Base-by-base conservation (phyloP, 768 basidiomycete genomes). In the Tulasnella sp. region DNA sequence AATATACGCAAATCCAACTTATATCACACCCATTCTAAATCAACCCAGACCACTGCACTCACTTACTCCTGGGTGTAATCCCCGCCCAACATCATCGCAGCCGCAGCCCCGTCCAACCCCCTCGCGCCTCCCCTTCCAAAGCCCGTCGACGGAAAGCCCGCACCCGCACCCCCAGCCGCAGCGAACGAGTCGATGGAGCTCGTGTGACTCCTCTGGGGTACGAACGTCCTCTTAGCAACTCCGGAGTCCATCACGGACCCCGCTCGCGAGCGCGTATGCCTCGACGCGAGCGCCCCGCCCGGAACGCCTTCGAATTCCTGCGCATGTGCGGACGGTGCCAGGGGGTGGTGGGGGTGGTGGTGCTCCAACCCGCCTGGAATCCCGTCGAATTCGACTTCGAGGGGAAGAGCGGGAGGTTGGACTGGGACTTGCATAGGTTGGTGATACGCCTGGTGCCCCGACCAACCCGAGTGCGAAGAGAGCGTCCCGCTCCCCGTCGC, bases 271-370 rank as follows among this genome's bases (percentile, higher is more conserved):
- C 47, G 47, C 8, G 63, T 64, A 32, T 63, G 63, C 7, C 2
- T n/a, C 7, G 34, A 12, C 7, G 22, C 32, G 14, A 64, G 63
- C n/a, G 35, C 67, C 16, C n/a, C n/a, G n/a, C 67, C 67, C 14
- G 67, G 67, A 41, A 68, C 36, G 2, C 67, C 67, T n/a, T 68
- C 67, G 40, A 68, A 68, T 42, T 47, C 36, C 36, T 68, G 34
- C n/a, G n/a, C n/a, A n/a, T n/a, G 5, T 29, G 17, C 42, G 67
- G n/a, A 19, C 36, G 26, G 29, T 39, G 11, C n/a, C 32, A n/a
- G 19, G 32, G 29, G 16, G 22, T 29, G 19, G 65, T 32, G n/a
- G n/a, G n/a, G n/a, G n/a, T n/a, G n/a, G n/a, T n/a, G n/a, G n/a
- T n/a, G n/a, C n/a, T 68, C 67, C 14, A 68, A 42, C 8, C 67